Conservation (phyloP, 805 yeast species). For the Candida caryicola region DNA sequence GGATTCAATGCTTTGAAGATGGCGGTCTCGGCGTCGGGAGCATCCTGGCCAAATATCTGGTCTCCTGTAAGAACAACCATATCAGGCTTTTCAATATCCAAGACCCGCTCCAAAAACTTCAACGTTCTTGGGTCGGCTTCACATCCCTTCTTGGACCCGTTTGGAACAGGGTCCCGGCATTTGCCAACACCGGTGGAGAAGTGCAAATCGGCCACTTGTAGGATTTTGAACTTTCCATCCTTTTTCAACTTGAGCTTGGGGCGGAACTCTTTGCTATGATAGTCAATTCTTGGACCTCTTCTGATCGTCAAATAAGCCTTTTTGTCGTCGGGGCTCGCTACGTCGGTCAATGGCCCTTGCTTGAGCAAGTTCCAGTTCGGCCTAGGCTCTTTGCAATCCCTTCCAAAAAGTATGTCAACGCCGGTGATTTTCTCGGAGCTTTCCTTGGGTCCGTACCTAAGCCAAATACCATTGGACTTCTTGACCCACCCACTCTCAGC, state of each 20-base stretch:
- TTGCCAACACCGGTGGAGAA: constrained; percentile 79
- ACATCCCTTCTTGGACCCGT: constrained; percentile 48
- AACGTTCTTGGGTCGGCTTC: constrained; percentile 75
- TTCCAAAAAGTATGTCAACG: constrained; percentile 69
- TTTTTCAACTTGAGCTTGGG: constrained; percentile 35
- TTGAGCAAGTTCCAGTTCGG: constrained; percentile 56
- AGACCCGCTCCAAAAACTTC: constrained; percentile 55
- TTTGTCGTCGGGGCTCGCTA: constrained; percentile 17
- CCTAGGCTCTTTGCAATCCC: constrained; percentile 73
- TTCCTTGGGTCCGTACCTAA: constrained; percentile 45
- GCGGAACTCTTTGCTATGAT: constrained; percentile 20
- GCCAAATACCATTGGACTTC: constrained; percentile 56
- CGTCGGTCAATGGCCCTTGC: constrained; percentile 18
- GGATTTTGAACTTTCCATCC: constrained; percentile 63
- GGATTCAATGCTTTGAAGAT: constrained; percentile 75
- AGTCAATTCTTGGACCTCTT: constrained; percentile 33
- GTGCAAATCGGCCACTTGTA: constrained; percentile 91
- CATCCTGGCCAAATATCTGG: constrained; percentile 76
- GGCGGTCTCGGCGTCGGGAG: constrained; percentile 81
- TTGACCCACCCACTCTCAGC: constrained; percentile 45
- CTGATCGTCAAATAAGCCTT: constrained; percentile 34
- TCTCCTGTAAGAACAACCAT: constrained; percentile 88
- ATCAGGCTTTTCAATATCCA: constrained; percentile 80
- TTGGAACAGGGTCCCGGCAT: constrained; percentile 74
- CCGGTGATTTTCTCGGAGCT: constrained; percentile 46